phyloP scores from a whole-genome alignment of 331 rosid genomes.

The Rosa hybrid region DNA sequence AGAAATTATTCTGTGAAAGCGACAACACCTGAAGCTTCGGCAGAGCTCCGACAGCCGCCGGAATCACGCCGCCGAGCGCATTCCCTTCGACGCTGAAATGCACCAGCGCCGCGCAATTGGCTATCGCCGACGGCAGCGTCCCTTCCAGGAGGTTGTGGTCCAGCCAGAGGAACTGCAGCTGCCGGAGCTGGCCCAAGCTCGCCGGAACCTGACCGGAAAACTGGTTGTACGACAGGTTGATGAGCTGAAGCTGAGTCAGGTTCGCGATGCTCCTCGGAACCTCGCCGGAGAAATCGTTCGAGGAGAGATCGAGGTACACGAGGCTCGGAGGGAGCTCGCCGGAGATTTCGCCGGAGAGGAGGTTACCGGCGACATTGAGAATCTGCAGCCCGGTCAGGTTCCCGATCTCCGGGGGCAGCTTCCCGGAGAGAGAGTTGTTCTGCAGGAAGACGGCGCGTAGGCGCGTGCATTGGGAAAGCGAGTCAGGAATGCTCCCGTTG shows the following conservation, averaged over 20 bases:
- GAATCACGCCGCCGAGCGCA: conserved; percentile 71
- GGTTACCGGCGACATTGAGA: conserved; percentile 70
- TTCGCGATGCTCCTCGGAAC: conserved; percentile 53
- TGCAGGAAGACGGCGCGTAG: conserved; percentile 69
- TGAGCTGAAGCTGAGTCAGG: conserved; percentile 59
- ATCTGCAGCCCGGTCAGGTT: conserved; percentile 59
- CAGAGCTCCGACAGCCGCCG: conserved; percentile 78
- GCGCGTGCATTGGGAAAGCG: conserved; percentile 62
- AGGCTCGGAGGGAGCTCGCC: conserved; percentile 50
- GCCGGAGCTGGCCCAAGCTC: conserved; percentile 67
- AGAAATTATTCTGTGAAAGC: conserved; percentile 66
- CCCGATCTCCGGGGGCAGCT: conserved; percentile 58
- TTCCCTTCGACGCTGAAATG: conserved; percentile 85
- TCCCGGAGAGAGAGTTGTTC: conserved; percentile 72
- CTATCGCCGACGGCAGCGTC: conserved; percentile 84
- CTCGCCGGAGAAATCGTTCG: conserved; percentile 73
- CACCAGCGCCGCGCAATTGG: conserved; percentile 75
- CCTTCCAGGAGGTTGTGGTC: conserved; percentile 74
- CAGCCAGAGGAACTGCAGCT: conserved; percentile 80
- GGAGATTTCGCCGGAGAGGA: conserved; percentile 62
- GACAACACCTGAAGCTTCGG: conserved; percentile 77
- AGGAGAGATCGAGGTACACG: conserved; percentile 73
- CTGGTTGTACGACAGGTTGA: conserved; percentile 76
- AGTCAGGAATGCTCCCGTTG: conserved; percentile 72
- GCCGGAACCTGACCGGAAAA: conserved; percentile 79